Evolutionary conservation across 306 rosid species (phyloP).

Genomic region (Oxytropis ochrocephala): DNA sequence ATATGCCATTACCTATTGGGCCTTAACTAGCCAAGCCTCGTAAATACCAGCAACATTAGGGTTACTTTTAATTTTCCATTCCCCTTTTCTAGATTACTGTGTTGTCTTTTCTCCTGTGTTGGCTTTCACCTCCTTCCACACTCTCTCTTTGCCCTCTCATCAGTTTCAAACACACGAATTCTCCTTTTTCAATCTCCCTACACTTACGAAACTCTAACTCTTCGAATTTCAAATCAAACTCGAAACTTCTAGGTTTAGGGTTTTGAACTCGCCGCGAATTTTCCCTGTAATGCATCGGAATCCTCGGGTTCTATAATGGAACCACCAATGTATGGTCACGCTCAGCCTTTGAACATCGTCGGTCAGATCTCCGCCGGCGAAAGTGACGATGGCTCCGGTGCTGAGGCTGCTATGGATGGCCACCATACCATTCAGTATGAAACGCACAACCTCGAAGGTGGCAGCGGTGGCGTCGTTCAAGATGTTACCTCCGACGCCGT

Average conservation of each 20-base stretch:
- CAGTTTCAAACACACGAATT: background rate
- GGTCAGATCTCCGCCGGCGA: constrained; percentile 43
- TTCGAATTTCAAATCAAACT: background rate
- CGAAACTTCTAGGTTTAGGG: constrained; percentile 31
- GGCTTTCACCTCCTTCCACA: background rate
- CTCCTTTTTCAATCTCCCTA: background rate
- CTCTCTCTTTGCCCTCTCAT: background rate
- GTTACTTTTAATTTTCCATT: background rate
- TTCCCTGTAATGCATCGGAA: constrained; percentile 36
- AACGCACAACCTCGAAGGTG: constrained; percentile 44
- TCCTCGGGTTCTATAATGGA: constrained; percentile 22
- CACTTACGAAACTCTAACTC: background rate
- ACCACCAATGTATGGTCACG: constrained; percentile 59
- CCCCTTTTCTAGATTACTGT: background rate
- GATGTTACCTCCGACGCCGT: constrained; percentile 48
- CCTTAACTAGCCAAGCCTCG: constrained; percentile 13
- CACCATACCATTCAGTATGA: constrained; percentile 55
- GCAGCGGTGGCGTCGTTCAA: constrained; percentile 33
- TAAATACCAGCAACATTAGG: constrained; percentile 15
- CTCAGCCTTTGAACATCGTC: constrained; percentile 27
- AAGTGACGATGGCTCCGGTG: constrained; percentile 14
- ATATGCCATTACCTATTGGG: background rate
- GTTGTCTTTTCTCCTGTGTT: background rate
- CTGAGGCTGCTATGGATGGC: constrained; percentile 39
- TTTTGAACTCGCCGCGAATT: background rate